Evolutionary conservation across 2,329 filamentous ascomycete species (phyloP), one percentile per base, ranked within the genome.

Genomic region (Colletotrichum somersetense): DNA sequence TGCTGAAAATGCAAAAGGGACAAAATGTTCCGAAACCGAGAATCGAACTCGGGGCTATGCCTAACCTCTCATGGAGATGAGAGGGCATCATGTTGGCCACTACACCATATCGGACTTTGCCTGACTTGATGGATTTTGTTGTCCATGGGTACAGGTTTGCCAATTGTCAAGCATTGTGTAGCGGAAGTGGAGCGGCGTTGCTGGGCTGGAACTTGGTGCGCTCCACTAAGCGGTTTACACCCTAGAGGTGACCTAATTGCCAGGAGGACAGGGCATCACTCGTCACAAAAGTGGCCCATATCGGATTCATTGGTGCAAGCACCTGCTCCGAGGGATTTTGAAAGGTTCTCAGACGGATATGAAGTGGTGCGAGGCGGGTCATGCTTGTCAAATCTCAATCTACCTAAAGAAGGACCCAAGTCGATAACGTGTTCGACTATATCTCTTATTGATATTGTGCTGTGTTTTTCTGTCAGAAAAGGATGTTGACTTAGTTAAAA

Each of bases 1-100:
- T 16, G 6, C 1, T 26, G n/a, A 53, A 33, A 23, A 35, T 55
- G 3, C 14, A 30, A 50, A 59, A 50, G 38, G 6, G 14, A 0
- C 4, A 6, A 42, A 44, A n/a, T 8, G 3, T 67, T 67, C 65
- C 65, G 65, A 67, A 67, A 61, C 65, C 65, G 65, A 67, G 56
- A 67, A 67, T 67, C 65, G 56, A 67, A 67, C 65, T 67, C 65
- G 65, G 65, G 65, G 65, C 65, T 67, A 67, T 67, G 65, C 65
- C 65, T 67, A 67, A 67, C 65, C 65, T 61, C 46, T 38, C 65
- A 26, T 0, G 2, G 30, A 8, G 0, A 14, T 67, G 65, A 67
- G 65, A 67, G 65, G 65, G 65, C 65, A 67, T 67, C 65, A 67
- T 67, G 65, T 67, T 67, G 56, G 65, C 65, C 65, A 67, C 65